Conservation (phyloP, 345 rosid species). For the Sapria himalayana region DNA sequence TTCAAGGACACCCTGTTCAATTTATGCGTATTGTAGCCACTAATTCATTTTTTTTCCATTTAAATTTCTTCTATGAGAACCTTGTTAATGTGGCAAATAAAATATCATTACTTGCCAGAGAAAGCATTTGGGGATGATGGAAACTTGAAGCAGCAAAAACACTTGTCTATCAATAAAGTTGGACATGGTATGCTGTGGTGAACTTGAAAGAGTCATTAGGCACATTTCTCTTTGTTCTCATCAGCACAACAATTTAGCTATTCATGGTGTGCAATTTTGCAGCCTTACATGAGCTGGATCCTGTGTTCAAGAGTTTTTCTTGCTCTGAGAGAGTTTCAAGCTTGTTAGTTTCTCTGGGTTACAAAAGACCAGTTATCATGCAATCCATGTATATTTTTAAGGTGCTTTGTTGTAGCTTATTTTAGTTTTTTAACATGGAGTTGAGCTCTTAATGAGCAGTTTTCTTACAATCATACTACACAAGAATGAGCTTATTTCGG, state of each 20-base stretch:
- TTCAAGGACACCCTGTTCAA: too few relatives aligned
- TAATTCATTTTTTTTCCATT: too few relatives aligned
- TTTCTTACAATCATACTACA: too few relatives aligned
- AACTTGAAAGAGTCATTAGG: not conserved
- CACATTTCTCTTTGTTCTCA: not conserved
- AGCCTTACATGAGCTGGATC: conserved; percentile 81
- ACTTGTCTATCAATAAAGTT: conserved; percentile 84
- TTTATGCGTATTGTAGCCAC: too few relatives aligned
- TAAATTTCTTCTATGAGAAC: too few relatives aligned
- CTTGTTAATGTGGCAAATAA: too few relatives aligned
- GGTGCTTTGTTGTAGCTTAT: conserved; percentile 36
- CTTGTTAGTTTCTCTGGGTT: conserved; percentile 47
- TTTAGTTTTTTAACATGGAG: too few relatives aligned
- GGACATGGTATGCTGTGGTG: conserved; percentile 58
- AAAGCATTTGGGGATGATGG: conserved; percentile 80
- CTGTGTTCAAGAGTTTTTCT: conserved; percentile 46
- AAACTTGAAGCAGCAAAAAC: conserved; percentile 54
- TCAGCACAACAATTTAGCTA: conserved; percentile 1
- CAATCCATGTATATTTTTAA: conserved; percentile 95
- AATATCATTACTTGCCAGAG: too few relatives aligned
- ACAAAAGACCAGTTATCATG: conserved; percentile 50
- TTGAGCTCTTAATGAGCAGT: too few relatives aligned
- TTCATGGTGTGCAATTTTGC: conserved; percentile 10
- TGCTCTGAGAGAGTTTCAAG: conserved; percentile 35
- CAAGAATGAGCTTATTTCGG: too few relatives aligned